Conservation (phyloP, 2,329 filamentous ascomycete species). For the Ascochyta pisi region DNA sequence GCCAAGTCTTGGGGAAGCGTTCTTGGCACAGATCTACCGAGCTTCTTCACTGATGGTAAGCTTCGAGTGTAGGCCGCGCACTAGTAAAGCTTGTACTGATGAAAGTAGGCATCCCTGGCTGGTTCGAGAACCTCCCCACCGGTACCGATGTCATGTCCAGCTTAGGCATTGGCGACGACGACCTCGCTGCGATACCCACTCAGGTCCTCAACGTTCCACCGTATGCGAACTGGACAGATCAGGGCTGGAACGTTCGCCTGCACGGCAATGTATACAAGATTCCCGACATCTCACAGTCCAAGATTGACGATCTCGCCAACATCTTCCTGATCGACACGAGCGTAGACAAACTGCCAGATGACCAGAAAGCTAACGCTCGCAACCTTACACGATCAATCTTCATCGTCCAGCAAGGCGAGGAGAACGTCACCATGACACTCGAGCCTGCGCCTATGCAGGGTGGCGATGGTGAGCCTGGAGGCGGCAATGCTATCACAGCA, state of each 20-base stretch:
- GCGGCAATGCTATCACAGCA: constrained; percentile 59
- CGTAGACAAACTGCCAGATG: constrained; percentile 64
- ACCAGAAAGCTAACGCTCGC: constrained; percentile 70
- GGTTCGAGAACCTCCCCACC: constrained; percentile 68
- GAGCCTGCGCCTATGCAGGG: constrained; percentile 65
- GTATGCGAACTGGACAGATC: constrained; percentile 76
- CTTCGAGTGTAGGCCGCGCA: background rate
- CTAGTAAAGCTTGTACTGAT: constrained; percentile 32
- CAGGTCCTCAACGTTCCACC: constrained; percentile 73
- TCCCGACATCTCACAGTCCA: constrained; percentile 69
- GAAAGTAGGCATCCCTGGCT: constrained; percentile 64
- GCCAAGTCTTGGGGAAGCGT: constrained; percentile 43
- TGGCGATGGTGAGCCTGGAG: constrained; percentile 56
- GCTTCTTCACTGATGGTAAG: constrained; percentile 47
- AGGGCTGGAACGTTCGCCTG: constrained; percentile 77
- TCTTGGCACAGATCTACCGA: constrained; percentile 45
- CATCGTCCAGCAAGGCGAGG: constrained; percentile 73
- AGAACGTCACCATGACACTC: constrained; percentile 69
- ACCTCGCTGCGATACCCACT: constrained; percentile 69
- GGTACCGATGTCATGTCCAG: constrained; percentile 66
- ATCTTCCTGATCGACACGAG: constrained; percentile 71
- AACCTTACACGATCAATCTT: constrained; percentile 78
- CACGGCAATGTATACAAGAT: constrained; percentile 85
- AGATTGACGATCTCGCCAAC: constrained; percentile 73
- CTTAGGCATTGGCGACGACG: constrained; percentile 64